Evolutionary conservation across 805 yeast species (phyloP), one percentile per base, ranked within the genome.

Genomic region (Hanseniaspora mollemarum): DNA sequence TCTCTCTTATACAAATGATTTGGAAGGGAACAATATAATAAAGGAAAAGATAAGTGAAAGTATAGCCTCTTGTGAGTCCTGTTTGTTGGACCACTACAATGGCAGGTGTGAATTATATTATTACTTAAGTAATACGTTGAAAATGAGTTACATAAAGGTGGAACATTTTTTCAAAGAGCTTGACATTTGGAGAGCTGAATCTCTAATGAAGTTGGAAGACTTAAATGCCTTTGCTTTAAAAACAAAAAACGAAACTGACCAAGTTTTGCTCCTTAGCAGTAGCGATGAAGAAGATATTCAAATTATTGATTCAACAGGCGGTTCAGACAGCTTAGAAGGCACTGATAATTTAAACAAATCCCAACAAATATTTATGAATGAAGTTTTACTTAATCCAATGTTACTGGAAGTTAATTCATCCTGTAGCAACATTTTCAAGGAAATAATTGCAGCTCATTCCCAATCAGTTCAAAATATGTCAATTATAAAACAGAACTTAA

Each of bases 1-100:
- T 53, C 80, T 80, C 59, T 79, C 87, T 2, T 79, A 81, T 57
- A 62, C 58, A 53, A 10, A 35, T 22, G 71, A 71, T 2, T 74
- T 70, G 24, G 67, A 67, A 35, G 71, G 67, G n/a, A 71, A 39
- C 12, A 24, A 24, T 6, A 19, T 31, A 18, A 7, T 72, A 49
- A 69, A 71, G 44, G 67, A 67, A 9, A 56, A 58, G 13, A 66
- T 76, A 44, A 61, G 63, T 3, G 60, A 63, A 0, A 65, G 72
- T 22, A 62, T 83, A 13, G 62, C 66, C 33, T 53, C 60, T 3
- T 83, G 92, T 62, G 65, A 70, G 2, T 64, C 70, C 4, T 83
- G 92, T 63, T 65, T 78, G 5, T 54, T 67, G 21, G 62, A 69
- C 28, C 83, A 79, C 57, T 77, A 78, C 53, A 61, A 67, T 37